Evolutionary conservation across 805 yeast species (phyloP).

Genomic region (Spencermartinsiella europaea): DNA sequence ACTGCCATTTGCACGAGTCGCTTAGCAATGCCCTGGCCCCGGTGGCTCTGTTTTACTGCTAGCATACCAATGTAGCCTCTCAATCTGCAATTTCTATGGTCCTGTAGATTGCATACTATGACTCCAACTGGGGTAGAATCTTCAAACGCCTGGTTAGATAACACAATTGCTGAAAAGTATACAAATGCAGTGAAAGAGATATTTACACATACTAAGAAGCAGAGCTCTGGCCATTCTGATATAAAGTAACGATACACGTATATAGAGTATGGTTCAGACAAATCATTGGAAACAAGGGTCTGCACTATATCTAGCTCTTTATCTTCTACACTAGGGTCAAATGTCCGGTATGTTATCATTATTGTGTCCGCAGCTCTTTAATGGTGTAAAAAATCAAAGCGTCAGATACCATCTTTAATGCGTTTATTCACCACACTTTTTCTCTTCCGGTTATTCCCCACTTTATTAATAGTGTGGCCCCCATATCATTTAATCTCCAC

Average conservation of each 20-base stretch:
- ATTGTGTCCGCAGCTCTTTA: too few species aligned
- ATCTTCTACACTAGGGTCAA: constrained; percentile 24
- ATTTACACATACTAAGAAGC: constrained; percentile 45
- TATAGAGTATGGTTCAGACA: constrained; percentile 91
- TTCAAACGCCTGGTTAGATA: constrained; percentile 28
- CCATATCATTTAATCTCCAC: too few species aligned
- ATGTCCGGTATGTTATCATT: constrained; percentile 19
- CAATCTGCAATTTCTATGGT: constrained; percentile 63
- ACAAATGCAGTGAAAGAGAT: not conserved
- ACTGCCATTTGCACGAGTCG: constrained; percentile 58
- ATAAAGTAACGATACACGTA: constrained; percentile 89
- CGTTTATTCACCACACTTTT: too few species aligned
- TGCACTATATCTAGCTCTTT: constrained; percentile 31
- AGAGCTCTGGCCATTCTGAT: constrained; percentile 84
- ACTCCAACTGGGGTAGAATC: constrained; percentile 56
- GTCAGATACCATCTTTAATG: too few species aligned
- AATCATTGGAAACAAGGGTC: constrained; percentile 59
- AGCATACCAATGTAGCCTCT: constrained; percentile 97
- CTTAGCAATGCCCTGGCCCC: constrained; percentile 83
- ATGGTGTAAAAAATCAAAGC: too few species aligned
- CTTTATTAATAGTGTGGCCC: too few species aligned
- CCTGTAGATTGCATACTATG: constrained; percentile 74
- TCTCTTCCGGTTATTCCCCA: too few species aligned
- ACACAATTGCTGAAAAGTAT: not conserved
- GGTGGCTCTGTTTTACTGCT: constrained; percentile 64